Percentiles rank a stretch among this genome's conserved stretches.
phyloP scores from a whole-genome alignment of 805 yeast species.

The Diddensiella santjacobensis region DNA sequence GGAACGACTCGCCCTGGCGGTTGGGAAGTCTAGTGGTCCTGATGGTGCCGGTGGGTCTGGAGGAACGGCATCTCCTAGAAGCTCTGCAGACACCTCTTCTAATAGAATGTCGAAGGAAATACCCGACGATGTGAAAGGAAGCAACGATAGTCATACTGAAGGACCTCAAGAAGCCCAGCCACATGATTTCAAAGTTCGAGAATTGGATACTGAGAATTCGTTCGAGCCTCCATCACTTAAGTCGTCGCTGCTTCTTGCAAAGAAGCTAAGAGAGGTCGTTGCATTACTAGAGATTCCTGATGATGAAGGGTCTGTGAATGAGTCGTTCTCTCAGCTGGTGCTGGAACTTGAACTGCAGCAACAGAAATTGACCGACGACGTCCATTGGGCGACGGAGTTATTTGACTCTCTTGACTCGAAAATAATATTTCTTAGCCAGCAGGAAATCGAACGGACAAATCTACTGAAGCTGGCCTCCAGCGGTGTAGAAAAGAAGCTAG shows the following conservation, averaged over 20 bases:
- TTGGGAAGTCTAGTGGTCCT: slow-evolving; percentile 29
- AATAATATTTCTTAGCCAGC: slow-evolving; percentile 32
- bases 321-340: slow-evolving; percentile 1
- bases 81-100: background rate
- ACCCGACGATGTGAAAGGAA: background rate
- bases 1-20: slow-evolving; percentile 81
- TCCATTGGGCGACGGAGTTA: slow-evolving; percentile 16
- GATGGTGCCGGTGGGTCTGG: slow-evolving; percentile 34
- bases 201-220: background rate
- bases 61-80: background rate
- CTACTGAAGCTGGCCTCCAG: slow-evolving; percentile 10
- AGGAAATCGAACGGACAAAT: slow-evolving; percentile 25
- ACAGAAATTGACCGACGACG: slow-evolving; percentile 1
- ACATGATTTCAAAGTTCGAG: background rate
- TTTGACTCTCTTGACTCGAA: slow-evolving; percentile 27
- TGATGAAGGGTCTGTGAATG: slow-evolving; percentile 3
- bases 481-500: slow-evolving; percentile 33
- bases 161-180: background rate
- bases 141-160: background rate
- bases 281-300: slow-evolving; percentile 2
- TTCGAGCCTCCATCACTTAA: slow-evolving; percentile 6
- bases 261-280: slow-evolving; percentile 24
- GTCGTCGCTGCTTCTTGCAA: slow-evolving; percentile 31
- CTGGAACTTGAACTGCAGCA: slow-evolving; percentile 6
- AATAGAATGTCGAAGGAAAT: background rate